A percentile compares a stretch with the other conserved stretches of the same genome.
These are phyloP conservation scores for Carallia pectinifolia DNA, from an alignment of 345 rosid genomes.

Conservation along the genomic window DNA sequence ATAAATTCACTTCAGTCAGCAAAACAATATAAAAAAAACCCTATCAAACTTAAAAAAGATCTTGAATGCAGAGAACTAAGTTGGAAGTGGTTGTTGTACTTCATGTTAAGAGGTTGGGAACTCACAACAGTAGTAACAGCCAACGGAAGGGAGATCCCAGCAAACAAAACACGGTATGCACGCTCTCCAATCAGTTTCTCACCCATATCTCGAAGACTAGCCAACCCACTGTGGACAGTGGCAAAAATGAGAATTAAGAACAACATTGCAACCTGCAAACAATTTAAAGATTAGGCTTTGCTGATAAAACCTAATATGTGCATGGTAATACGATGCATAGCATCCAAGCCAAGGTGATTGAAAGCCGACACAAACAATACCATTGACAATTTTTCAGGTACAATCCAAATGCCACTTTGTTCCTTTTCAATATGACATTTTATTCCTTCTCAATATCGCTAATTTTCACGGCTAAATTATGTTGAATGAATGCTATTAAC, in stretches of 20 bases:
- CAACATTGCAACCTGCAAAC: slow-evolving; percentile 73
- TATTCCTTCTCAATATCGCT: no score
- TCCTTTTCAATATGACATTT: no score
- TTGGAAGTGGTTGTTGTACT: neutral
- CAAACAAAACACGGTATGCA: slow-evolving; percentile 77
- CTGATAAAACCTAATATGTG: neutral
- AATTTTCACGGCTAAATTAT: no score
- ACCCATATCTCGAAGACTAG: slow-evolving; percentile 73
- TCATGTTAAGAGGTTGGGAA: slow-evolving; percentile 10
- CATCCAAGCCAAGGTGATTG: neutral
- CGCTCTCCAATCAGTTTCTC: slow-evolving; percentile 81
- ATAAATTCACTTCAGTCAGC: slow-evolving; percentile 17
- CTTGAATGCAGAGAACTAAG: neutral
- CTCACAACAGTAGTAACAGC: slow-evolving; percentile 85
- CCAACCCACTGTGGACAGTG: slow-evolving; percentile 81
- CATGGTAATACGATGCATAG: neutral
- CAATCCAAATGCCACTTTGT: no score
- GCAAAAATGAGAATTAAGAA: slow-evolving; percentile 69
- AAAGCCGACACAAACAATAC: neutral
- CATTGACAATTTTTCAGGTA: neutral
- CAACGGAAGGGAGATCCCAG: slow-evolving; percentile 82
- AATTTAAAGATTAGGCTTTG: slow-evolving; percentile 4
- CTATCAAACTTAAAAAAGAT: slow-evolving; percentile 4
- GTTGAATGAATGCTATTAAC: no score
- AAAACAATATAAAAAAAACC: neutral